A percentile compares a stretch with the other conserved stretches of the same genome.
phyloP scores from a whole-genome alignment of 108 stramenopile genomes.

The Skeletonema marinoi region DNA sequence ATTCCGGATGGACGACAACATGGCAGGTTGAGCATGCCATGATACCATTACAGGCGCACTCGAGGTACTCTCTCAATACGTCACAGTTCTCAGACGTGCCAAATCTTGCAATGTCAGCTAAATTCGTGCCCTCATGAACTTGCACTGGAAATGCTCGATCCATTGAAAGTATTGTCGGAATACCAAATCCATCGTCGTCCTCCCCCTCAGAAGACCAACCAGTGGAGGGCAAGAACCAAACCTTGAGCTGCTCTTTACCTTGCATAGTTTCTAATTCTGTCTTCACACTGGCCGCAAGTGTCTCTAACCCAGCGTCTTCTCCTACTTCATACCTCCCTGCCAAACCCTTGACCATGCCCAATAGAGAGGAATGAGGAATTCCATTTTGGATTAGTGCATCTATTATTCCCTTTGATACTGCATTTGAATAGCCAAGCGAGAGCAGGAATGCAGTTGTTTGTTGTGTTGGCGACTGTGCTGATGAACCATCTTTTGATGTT shows the following conservation, averaged over 20 bases:
- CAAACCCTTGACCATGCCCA: constrained; percentile 43
- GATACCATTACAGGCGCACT: constrained; percentile 77
- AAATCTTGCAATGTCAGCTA: constrained; percentile 64
- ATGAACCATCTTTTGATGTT: neutral
- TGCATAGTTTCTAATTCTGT: constrained; percentile 26
- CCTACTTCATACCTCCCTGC: constrained; percentile 71
- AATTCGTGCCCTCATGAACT: constrained; percentile 38
- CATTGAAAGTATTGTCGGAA: constrained; percentile 34
- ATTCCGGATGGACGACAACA: constrained; percentile 68
- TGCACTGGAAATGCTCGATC: constrained; percentile 54
- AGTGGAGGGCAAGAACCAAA: constrained; percentile 53
- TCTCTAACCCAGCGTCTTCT: constrained; percentile 64
- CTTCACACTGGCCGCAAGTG: constrained; percentile 55
- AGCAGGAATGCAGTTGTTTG: constrained; percentile 23
- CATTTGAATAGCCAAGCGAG: constrained; percentile 26
- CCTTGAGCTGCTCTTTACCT: constrained; percentile 36
- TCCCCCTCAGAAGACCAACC: constrained; percentile 50
- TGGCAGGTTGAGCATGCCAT: constrained; percentile 85
- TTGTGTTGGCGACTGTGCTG: constrained; percentile 8
- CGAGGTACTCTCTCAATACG: constrained; percentile 65
- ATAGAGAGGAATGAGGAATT: constrained; percentile 30
- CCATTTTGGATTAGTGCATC: constrained; percentile 41
- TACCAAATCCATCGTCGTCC: constrained; percentile 19
- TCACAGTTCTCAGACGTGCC: constrained; percentile 45
- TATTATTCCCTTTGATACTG: constrained; percentile 38